Evolutionary conservation across 352 stramenopile species (phyloP).

Genomic region (Pilasporangium apinafurcum): DNA sequence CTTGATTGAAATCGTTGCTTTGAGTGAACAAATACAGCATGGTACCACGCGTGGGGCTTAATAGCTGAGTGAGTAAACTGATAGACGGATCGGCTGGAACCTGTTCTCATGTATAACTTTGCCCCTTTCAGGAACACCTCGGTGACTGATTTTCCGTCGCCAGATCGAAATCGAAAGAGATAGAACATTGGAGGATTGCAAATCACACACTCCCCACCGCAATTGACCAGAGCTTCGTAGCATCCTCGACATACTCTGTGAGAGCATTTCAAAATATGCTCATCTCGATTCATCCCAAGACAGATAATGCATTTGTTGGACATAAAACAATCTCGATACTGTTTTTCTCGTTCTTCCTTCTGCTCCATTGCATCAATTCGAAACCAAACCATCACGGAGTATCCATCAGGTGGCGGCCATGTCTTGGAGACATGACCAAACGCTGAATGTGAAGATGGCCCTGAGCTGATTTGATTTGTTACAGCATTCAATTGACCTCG

Average conservation of each 20-base stretch:
- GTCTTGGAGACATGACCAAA: constrained; percentile 34
- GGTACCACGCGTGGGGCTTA: constrained; percentile 34
- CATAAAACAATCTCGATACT: constrained; percentile 57
- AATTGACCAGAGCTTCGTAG: constrained; percentile 42
- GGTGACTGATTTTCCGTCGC: constrained; percentile 60
- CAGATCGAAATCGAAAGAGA: constrained; percentile 60
- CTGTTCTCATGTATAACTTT: constrained; percentile 67
- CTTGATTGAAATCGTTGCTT: constrained; percentile 69
- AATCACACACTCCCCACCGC: constrained; percentile 55
- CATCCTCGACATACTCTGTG: constrained; percentile 53
- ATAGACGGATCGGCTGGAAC: constrained; percentile 24
- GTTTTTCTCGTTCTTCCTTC: constrained; percentile 54
- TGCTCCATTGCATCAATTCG: constrained; percentile 44
- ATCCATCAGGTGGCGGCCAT: constrained; percentile 61
- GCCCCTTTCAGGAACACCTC: constrained; percentile 59
- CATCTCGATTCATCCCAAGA: constrained; percentile 28
- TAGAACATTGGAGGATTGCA: constrained; percentile 75
- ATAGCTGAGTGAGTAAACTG: constrained; percentile 53
- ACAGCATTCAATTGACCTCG: constrained; percentile 8
- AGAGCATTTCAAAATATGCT: constrained; percentile 60
- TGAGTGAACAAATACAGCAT: constrained; percentile 48
- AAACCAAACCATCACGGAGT: constrained; percentile 62
- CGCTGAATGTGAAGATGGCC: constrained; percentile 17
- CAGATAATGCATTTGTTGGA: constrained; percentile 57
- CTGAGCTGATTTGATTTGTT: constrained; percentile 3